Percentiles rank a stretch among this genome's conserved stretches.
These are phyloP conservation scores for Blastobotrys petasosporus DNA, from an alignment of 1,139 yeast species.

Conservation along the genomic window DNA sequence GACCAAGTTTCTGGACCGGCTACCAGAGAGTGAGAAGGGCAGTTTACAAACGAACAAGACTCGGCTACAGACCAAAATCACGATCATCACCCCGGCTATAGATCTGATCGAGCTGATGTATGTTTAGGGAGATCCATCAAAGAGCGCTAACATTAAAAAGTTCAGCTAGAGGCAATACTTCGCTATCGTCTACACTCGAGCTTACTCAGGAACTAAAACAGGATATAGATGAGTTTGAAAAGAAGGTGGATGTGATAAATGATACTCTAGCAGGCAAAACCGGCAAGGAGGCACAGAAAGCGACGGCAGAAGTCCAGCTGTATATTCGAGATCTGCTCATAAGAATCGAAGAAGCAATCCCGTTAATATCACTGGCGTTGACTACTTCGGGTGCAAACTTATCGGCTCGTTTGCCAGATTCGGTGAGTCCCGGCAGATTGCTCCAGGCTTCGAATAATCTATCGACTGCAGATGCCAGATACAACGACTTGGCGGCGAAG, in stretches of 20 bases:
- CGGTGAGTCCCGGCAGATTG: slow-evolving; percentile 59
- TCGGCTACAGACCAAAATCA: slow-evolving; percentile 54
- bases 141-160: neutral
- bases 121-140: neutral
- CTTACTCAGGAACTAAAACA: slow-evolving; percentile 51
- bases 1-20: slow-evolving; percentile 49
- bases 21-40: slow-evolving; percentile 53
- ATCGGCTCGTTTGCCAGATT: slow-evolving; percentile 45
- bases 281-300: slow-evolving; percentile 35
- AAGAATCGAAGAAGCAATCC: slow-evolving; percentile 64
- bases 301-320: slow-evolving; percentile 44
- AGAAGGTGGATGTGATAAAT: slow-evolving; percentile 37
- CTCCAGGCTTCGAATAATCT: slow-evolving; percentile 57
- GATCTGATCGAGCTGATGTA: slow-evolving; percentile 57
- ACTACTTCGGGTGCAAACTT: slow-evolving; percentile 67
- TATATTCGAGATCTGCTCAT: slow-evolving; percentile 45
- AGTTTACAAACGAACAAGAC: slow-evolving; percentile 41
- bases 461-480: slow-evolving; percentile 36
- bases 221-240: slow-evolving; percentile 58
- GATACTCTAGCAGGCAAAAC: slow-evolving; percentile 13
- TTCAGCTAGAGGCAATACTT: slow-evolving; percentile 68
- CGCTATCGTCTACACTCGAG: slow-evolving; percentile 51
- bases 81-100: slow-evolving; percentile 60
- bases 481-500: slow-evolving; percentile 18
- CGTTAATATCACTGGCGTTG: slow-evolving; percentile 60